Evolutionary conservation across 306 rosid species (phyloP).

Genomic region (Arachis hypogaea): DNA sequence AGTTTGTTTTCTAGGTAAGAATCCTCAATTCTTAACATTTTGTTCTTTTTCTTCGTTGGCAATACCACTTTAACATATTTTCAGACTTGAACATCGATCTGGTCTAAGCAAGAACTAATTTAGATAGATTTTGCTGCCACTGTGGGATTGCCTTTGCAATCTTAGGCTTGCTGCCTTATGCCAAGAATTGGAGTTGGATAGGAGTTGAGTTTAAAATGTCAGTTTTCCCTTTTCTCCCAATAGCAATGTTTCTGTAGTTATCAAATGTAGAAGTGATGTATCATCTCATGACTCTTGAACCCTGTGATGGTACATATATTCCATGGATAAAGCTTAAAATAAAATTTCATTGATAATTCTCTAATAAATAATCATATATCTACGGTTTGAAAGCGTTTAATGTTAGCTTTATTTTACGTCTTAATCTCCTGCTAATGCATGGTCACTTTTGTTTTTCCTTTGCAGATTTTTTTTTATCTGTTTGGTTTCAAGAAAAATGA

Average conservation of each 20-base stretch:
- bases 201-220: conserved; percentile 20
- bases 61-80: conserved; percentile 40
- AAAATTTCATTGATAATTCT: too few relatives aligned
- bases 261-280: too few relatives aligned
- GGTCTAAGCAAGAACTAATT: conserved; percentile 36
- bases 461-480: too few relatives aligned
- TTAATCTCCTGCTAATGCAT: too few relatives aligned
- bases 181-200: conserved; percentile 35
- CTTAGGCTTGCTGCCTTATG: background rate
- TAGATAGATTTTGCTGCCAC: conserved; percentile 18
- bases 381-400: too few relatives aligned
- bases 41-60: conserved; percentile 30
- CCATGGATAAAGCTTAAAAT: too few relatives aligned
- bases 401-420: too few relatives aligned
- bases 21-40: conserved; percentile 18
- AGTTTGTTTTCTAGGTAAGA: background rate
- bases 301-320: too few relatives aligned
- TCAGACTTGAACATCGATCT: conserved; percentile 42
- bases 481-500: too few relatives aligned
- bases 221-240: background rate
- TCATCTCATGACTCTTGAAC: too few relatives aligned
- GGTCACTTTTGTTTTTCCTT: too few relatives aligned
- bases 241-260: background rate
- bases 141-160: background rate
- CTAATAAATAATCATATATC: too few relatives aligned